Evolutionary conservation across 331 rosid species (phyloP).

Genomic region (Ulmus americana): DNA sequence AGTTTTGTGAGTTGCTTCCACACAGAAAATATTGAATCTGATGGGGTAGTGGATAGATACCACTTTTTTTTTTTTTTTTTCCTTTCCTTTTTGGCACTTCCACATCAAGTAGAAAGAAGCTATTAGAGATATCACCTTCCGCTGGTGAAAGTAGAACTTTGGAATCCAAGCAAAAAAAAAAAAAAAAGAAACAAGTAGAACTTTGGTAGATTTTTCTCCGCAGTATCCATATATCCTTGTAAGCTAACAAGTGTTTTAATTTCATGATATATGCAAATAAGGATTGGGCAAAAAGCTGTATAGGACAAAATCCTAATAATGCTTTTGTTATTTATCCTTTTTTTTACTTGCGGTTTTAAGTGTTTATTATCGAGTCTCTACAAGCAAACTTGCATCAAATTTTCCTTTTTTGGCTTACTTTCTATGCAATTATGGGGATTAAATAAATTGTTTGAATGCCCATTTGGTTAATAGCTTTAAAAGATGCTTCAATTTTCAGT

Average conservation of each 20-base stretch:
- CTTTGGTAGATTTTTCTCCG: conserved; percentile 20
- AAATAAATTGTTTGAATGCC: not conserved
- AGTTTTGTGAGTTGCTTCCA: conserved; percentile 40
- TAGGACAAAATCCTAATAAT: conserved; percentile 24
- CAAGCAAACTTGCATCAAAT: not conserved
- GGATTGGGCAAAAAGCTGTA: conserved; percentile 29
- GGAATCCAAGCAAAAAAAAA: not conserved
- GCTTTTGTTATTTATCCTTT: conserved; percentile 8
- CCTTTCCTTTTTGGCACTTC: conserved; percentile 8
- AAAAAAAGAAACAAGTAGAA: conserved; percentile 5
- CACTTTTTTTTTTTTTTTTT: not conserved
- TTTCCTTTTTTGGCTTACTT: not conserved
- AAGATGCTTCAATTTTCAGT: not conserved
- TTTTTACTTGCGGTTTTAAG: not conserved
- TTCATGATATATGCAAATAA: conserved; percentile 20
- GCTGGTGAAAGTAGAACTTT: conserved; percentile 25
- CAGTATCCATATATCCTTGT: conserved; percentile 19
- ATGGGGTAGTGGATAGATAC: conserved; percentile 24
- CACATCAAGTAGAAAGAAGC: conserved; percentile 22
- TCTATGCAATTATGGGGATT: not conserved
- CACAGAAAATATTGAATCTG: conserved; percentile 22
- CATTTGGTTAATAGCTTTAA: not conserved
- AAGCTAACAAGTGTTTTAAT: conserved; percentile 23
- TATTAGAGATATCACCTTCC: conserved; percentile 6
- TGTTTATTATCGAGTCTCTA: not conserved